Evolutionary conservation across 176 grass and related monocot species (phyloP), one percentile per base, ranked within the genome.

Genomic region (Aechmea fasciata): DNA sequence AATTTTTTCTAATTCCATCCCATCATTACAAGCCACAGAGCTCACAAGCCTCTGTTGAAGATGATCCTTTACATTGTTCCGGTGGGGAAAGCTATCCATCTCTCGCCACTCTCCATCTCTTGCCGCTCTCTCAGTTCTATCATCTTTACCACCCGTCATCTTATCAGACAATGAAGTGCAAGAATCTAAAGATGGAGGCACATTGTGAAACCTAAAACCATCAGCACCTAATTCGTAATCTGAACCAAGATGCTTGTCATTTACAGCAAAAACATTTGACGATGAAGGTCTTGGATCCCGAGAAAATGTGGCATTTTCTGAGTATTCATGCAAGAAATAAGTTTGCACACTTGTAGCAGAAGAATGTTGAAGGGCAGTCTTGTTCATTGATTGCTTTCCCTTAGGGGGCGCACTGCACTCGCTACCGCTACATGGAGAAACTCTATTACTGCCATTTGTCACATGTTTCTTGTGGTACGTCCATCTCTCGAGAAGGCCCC

Each of bases 401-500:
- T 82, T 71, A 79, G 78, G 13, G 78, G 82, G 23, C 71, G 78
- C 77, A 75, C 59, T 81, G 71, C 75, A 84, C n/a, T 63, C 74
- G 25, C 61, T 82, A 33, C 74, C 73, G 78, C 64, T 69, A 59
- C 76, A 86, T 66, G 78, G 73, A 70, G 83, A 83, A 63, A 70
- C 74, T 55, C 75, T 78, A 69, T 72, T 63, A 66, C 52, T 68
- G 67, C 74, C 79, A 80, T 69, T 14, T 0, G 33, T 51, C 1
- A 78, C 81, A 80, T 71, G 69, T 47, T 84, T 85, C 82, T 87
- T 75, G 71, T 84, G 72, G 51, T 82, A 75, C 72, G 84, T 90
- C 87, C 87, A 93, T 72, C 83, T 90, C 51, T 88, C 71, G 61
- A 93, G 89, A 75, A 85, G 77, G 3, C 79, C 89, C 94, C 94